Conservation (phyloP, 148 eudicot genomes). For the Silene conica region DNA sequence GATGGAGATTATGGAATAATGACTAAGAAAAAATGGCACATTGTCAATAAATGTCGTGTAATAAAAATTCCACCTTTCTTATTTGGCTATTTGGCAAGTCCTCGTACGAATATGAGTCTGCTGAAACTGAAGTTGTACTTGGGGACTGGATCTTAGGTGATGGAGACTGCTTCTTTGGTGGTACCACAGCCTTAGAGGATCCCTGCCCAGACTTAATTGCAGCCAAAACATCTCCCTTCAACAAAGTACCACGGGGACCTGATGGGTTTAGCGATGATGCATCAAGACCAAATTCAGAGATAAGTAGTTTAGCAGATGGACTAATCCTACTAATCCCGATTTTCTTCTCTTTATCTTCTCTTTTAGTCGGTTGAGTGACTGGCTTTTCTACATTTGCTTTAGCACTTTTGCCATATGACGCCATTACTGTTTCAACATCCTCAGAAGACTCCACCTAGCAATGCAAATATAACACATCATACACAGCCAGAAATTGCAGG, state of each 20-base stretch:
- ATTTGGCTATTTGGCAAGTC: slow-evolving; percentile 93
- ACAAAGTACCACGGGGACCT: slow-evolving; percentile 90
- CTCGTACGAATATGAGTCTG: slow-evolving; percentile 46
- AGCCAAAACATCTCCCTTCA: slow-evolving; percentile 86
- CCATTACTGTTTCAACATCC: slow-evolving; percentile 62
- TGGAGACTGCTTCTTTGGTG: slow-evolving; percentile 36
- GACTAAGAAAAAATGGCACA: background rate
- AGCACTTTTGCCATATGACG: slow-evolving; percentile 29
- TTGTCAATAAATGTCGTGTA: background rate
- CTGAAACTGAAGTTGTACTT: slow-evolving; percentile 30
- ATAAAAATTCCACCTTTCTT: slow-evolving; percentile 56
- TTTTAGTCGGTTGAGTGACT: slow-evolving; percentile 30
- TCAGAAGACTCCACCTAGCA: slow-evolving; percentile 76
- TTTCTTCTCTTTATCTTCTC: slow-evolving; percentile 36
- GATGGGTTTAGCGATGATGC: slow-evolving; percentile 68
- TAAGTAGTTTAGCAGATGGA: slow-evolving; percentile 87
- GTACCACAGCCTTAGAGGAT: slow-evolving; percentile 32
- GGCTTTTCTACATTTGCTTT: slow-evolving; percentile 45
- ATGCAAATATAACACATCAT: slow-evolving; percentile 11
- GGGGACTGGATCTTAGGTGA: slow-evolving; percentile 37
- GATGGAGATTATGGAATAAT: background rate
- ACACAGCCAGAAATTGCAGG: background rate
- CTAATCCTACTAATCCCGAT: slow-evolving; percentile 59
- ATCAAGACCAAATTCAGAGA: slow-evolving; percentile 69
- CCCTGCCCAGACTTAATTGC: slow-evolving; percentile 77